phyloP scores from a whole-genome alignment of 1,139 yeast species.

The Yueomyces sp. region DNA sequence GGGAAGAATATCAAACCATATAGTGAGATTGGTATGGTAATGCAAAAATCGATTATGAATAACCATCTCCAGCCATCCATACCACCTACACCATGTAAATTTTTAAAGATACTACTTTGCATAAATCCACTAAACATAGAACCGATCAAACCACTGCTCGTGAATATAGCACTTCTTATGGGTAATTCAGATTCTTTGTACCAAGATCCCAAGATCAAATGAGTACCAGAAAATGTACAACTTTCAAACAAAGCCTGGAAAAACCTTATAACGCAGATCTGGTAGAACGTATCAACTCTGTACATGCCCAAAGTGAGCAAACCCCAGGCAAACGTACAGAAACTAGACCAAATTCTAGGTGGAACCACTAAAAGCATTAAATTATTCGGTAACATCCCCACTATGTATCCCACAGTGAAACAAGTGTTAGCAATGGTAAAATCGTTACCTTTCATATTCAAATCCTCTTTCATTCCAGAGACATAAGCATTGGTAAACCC shows the following conservation, averaged over 20 bases:
- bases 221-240: constrained; percentile 42
- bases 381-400: constrained; percentile 47
- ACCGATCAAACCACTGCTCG: constrained; percentile 41
- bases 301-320: constrained; percentile 39
- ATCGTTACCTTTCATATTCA: constrained; percentile 38
- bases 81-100: constrained; percentile 35
- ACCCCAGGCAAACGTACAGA: constrained; percentile 46
- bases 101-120: constrained; percentile 48
- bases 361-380: constrained; percentile 36
- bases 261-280: constrained; percentile 39
- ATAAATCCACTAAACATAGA: constrained; percentile 44
- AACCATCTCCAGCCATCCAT: constrained; percentile 59
- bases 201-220: constrained; percentile 41
- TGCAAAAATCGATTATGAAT: constrained; percentile 47
- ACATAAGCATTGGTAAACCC: constrained; percentile 45
- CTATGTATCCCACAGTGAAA: constrained; percentile 47
- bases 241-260: constrained; percentile 45
- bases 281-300: constrained; percentile 31
- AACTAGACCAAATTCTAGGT: constrained; percentile 43
- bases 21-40: constrained; percentile 41
- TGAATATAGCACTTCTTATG: constrained; percentile 38
- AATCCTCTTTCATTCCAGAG: constrained; percentile 45
- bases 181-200: constrained; percentile 39
- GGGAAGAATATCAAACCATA: constrained; percentile 47
- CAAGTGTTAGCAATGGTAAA: constrained; percentile 40